These are phyloP conservation scores for Limonium bicolor DNA, from an alignment of 148 eudicot genomes.

Conservation along the genomic window DNA sequence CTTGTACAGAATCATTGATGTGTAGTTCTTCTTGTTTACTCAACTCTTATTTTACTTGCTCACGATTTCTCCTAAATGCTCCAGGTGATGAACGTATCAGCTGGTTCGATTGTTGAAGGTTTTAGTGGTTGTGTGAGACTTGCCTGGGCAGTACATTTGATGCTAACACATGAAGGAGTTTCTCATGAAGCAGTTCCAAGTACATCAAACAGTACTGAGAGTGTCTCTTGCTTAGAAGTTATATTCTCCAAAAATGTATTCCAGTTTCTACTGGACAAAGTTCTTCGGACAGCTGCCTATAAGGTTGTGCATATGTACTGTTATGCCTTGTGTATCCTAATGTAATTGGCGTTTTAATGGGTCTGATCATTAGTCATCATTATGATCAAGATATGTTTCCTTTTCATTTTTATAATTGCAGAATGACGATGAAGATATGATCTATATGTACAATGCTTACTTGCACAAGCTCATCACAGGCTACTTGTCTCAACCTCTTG, in stretches of 20 bases:
- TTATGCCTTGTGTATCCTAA: too few species aligned
- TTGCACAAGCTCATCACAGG: conserved; percentile 82
- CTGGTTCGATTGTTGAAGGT: conserved; percentile 52
- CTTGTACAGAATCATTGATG: too few species aligned
- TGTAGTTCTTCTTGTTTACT: background rate
- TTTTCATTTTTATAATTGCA: conserved; percentile 17
- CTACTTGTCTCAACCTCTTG: conserved; percentile 83
- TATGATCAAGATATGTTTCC: background rate
- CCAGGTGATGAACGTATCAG: conserved; percentile 51
- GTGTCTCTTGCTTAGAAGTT: conserved; percentile 57
- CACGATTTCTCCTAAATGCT: conserved; percentile 6
- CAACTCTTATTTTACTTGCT: background rate
- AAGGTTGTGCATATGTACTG: conserved; percentile 78
- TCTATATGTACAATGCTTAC: conserved; percentile 90
- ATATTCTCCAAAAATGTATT: conserved; percentile 69
- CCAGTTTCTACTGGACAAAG: conserved; percentile 67
- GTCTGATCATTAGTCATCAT: background rate
- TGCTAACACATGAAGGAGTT: conserved; percentile 48
- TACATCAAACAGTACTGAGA: conserved; percentile 35
- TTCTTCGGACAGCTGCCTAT: conserved; percentile 83
- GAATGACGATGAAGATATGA: conserved; percentile 96
- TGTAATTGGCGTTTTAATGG: background rate
- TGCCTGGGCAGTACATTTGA: conserved; percentile 83
- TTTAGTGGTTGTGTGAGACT: conserved; percentile 70
- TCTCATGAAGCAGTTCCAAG: conserved; percentile 28